Conservation (phyloP, 768 basidiomycete species). For the Tulasnella sp. region DNA sequence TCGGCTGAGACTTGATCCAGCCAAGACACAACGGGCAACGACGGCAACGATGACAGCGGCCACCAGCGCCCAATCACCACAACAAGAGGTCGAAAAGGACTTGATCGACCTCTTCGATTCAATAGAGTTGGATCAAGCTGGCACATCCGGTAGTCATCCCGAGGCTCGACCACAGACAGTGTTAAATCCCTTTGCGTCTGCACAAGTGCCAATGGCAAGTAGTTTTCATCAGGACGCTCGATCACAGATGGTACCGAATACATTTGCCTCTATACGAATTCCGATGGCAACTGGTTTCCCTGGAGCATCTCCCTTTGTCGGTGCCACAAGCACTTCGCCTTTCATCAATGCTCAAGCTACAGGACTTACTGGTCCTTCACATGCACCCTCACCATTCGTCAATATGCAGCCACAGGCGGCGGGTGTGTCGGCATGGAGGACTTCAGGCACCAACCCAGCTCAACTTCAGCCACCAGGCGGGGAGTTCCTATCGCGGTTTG, state of each 20-base stretch:
- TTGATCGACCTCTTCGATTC: conserved; percentile 82
- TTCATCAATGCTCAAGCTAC: conserved; percentile 43
- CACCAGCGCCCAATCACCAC: conserved; percentile 30
- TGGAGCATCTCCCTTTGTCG: conserved; percentile 38
- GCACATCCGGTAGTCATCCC: conserved; percentile 55
- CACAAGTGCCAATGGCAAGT: conserved; percentile 41
- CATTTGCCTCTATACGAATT: conserved; percentile 1
- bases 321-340: conserved; percentile 42
- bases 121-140: conserved; percentile 74
- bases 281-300: conserved; percentile 31
- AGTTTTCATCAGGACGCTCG: no score
- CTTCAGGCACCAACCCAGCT: background rate
- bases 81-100: conserved; percentile 44
- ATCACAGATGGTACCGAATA: no score
- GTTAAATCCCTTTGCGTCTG: conserved; percentile 74
- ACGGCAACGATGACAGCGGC: conserved; percentile 28
- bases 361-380: conserved; percentile 34
- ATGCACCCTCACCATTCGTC: conserved; percentile 17
- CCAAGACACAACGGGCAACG: background rate
- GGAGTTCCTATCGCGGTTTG: conserved; percentile 18
- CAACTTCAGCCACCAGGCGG: conserved; percentile 10
- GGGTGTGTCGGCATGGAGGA: conserved; percentile 42
- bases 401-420: conserved; percentile 51
- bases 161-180: conserved; percentile 41
- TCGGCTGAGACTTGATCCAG: background rate